A percentile compares a stretch with the other conserved stretches of the same genome.
These are phyloP conservation scores for Huntiella bhutanensis DNA, from an alignment of 2,329 filamentous ascomycete genomes.

Conservation along the genomic window DNA sequence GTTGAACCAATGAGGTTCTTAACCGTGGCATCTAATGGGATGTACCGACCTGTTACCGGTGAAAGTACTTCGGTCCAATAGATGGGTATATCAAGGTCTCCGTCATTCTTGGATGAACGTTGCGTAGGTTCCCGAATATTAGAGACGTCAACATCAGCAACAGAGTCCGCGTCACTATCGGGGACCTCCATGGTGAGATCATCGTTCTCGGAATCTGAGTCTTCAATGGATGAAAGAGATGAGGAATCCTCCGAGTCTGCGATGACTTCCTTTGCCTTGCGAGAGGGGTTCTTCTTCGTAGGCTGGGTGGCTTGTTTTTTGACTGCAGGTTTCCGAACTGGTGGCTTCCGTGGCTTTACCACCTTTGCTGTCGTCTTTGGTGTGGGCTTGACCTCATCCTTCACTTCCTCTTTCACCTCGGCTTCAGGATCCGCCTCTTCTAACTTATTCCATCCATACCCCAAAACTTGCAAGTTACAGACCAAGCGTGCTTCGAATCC, in stretches of 20 bases:
- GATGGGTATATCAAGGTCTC: slow-evolving; percentile 62
- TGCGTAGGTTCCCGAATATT: not conserved
- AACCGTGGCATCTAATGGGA: slow-evolving; percentile 61
- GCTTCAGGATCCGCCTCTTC: slow-evolving; percentile 52
- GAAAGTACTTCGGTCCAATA: slow-evolving; percentile 92
- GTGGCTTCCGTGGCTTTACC: not conserved
- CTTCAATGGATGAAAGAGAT: slow-evolving; percentile 11
- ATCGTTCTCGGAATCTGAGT: slow-evolving; percentile 1
- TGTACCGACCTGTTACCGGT: slow-evolving; percentile 56
- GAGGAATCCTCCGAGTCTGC: not conserved
- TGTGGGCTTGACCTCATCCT: not conserved
- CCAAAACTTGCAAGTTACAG: slow-evolving; percentile 65
- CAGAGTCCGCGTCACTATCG: slow-evolving; percentile 40
- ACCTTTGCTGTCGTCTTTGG: not conserved
- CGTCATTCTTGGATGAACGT: slow-evolving; percentile 39
- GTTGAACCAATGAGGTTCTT: slow-evolving; percentile 51
- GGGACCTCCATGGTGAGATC: slow-evolving; percentile 20
- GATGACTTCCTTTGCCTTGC: not conserved
- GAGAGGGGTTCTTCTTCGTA: slow-evolving; percentile 6
- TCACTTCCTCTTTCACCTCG: slow-evolving; percentile 12
- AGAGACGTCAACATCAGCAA: slow-evolving; percentile 17
- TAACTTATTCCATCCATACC: slow-evolving; percentile 75
- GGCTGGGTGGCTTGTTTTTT: no score
- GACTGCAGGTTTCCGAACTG: no score
- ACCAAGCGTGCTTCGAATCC: slow-evolving; percentile 72